Evolutionary conservation across 148 eudicot species (phyloP), one percentile per base, ranked within the genome.

Genomic region (Rhododendron kiyosumense): DNA sequence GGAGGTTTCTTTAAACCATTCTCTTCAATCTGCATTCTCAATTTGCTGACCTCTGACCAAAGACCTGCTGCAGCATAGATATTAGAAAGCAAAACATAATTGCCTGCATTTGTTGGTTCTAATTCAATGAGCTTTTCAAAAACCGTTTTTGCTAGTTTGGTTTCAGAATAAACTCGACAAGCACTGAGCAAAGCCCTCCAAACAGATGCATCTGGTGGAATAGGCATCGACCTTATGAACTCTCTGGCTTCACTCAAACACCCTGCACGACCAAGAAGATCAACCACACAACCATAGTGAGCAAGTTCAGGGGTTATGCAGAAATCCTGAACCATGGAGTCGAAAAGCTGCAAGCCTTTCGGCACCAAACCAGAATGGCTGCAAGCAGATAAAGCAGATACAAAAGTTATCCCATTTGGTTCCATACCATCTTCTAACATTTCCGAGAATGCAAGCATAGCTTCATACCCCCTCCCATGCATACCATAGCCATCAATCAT

Each of bases 261-360:
- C 76, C 91, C 91, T 54, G 87, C 88, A 59, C 91, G 94, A 32
- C 90, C 90, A 67, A 91, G 89, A 36, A 92, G 87, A 87, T 89
- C 94, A 63, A 92, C 91, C 71, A 92, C 78, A 82, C 93, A 92
- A 46, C 91, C 89, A 81, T 89, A 92, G 83, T 92, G 92, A 67
- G 87, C 88, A 61, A 89, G 88, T 54, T 76, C 85, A 41, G 94
- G 94, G 69, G 85, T 86, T 71, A 92, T 81, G n/a, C 69, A 67
- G 61, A 82, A 86, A 77, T 88, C 92, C 43, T 88, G 80, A 84
- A 84, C 86, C 94, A 91, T 91, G 65, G 90, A 88, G 51, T 84
- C 65, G 30, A 88, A 92, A 74, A 86, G 89, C 86, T 82, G 85
- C 79, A 91, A 71, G 15, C 93, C 94, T 79, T 88, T 82, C 81